These are phyloP conservation scores for Aspergillus chevalieri DNA, from an alignment of 2,329 filamentous ascomycete genomes.

Conservation along the genomic window DNA sequence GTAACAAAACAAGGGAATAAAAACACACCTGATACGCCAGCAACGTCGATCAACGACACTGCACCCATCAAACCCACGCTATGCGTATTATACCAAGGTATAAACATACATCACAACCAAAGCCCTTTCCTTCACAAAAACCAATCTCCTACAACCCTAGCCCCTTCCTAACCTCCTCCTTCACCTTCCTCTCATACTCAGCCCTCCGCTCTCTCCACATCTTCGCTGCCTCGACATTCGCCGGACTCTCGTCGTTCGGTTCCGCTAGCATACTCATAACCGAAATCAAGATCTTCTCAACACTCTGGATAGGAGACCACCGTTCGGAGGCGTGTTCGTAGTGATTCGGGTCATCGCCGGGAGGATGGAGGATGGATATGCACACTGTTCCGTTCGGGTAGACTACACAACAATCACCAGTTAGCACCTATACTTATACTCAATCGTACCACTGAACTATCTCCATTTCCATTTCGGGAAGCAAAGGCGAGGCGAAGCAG, in stretches of 20 bases:
- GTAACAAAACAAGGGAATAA: too few relatives aligned
- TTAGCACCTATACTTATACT: neutral
- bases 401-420: constrained; percentile 48
- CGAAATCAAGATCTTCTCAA: constrained; percentile 93
- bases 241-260: constrained; percentile 93
- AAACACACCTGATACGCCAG: constrained; percentile 13
- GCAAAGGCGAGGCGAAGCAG: neutral
- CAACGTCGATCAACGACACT: constrained; percentile 4
- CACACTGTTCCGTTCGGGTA: constrained; percentile 89
- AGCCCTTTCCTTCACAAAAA: too few relatives aligned
- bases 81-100: constrained; percentile 1
- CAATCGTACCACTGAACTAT: neutral
- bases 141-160: constrained; percentile 58
- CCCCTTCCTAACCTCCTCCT: constrained; percentile 71
- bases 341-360: constrained; percentile 95
- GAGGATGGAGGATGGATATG: constrained; percentile 95
- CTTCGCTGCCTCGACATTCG: constrained; percentile 92
- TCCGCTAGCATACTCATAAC: constrained; percentile 99
- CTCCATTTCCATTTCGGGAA: neutral
- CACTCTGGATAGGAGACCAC: constrained; percentile 94
- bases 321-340: constrained; percentile 94
- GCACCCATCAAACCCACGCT: constrained; percentile 1
- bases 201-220: constrained; percentile 83
- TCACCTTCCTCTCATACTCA: constrained; percentile 82
- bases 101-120: neutral